Conservation (phyloP, 495 filamentous ascomycete genomes). For the Hyaloscypha bicolor region DNA sequence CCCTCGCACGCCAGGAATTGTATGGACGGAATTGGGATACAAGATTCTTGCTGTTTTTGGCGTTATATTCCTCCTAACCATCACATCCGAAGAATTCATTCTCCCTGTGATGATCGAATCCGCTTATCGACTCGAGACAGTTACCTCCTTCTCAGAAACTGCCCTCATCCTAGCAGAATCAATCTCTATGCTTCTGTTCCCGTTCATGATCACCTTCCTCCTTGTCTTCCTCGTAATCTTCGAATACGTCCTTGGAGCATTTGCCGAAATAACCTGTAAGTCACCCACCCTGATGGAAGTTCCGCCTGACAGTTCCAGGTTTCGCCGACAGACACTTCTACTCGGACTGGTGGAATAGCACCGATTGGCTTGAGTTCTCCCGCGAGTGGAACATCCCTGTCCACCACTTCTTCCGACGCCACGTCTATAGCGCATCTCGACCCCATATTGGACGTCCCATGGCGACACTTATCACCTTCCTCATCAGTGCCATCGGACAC, state of each 20-base stretch:
- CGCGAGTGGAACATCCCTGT: conserved; percentile 98
- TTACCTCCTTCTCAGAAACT: conserved; percentile 61
- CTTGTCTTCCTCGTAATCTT: conserved; percentile 97
- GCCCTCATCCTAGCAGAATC: conserved; percentile 84
- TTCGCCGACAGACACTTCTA: conserved; percentile 97
- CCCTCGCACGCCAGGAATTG: conserved; percentile 71
- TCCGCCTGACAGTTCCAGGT: conserved; percentile 18
- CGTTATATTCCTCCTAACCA: conserved; percentile 91
- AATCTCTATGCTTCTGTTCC: conserved; percentile 92
- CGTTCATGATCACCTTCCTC: conserved; percentile 95
- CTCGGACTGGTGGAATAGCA: conserved; percentile 93
- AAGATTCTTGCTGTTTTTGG: conserved; percentile 93
- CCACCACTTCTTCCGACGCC: conserved; percentile 94
- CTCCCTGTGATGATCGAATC: conserved; percentile 85
- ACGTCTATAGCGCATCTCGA: conserved; percentile 85
- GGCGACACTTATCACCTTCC: conserved; percentile 89
- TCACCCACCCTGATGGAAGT: neutral
- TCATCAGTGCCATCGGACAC: conserved; percentile 86
- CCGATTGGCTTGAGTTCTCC: conserved; percentile 93
- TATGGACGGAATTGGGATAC: conserved; percentile 81
- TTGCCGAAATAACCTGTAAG: conserved; percentile 83
- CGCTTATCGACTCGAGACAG: conserved; percentile 60
- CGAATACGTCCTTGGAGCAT: conserved; percentile 93
- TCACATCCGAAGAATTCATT: conserved; percentile 95
- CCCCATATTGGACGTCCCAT: conserved; percentile 73